phyloP scores from a whole-genome alignment of 2,329 filamentous ascomycete genomes.

The Aspergillus sp. region DNA sequence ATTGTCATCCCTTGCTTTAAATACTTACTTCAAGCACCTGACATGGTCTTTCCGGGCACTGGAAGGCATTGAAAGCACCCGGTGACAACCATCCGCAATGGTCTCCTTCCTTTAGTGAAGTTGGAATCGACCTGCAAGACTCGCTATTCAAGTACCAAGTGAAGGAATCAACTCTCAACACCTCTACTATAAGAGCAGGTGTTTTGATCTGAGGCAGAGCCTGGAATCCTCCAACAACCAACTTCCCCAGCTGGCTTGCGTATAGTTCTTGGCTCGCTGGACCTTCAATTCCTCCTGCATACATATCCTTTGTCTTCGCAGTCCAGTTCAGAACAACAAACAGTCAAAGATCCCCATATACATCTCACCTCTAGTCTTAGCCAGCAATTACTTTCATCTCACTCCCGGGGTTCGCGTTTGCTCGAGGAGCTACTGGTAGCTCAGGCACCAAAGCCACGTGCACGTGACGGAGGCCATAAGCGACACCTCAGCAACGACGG shows the following conservation, averaged over 20 bases:
- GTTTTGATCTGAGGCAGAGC: not conserved
- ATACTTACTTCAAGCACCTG: too few species aligned
- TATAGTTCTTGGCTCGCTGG: not conserved
- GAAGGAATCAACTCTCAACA: too few species aligned
- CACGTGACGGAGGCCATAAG: constrained; percentile 42
- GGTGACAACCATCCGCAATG: too few species aligned
- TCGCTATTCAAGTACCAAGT: too few species aligned
- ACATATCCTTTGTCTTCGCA: not conserved
- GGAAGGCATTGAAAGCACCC: too few species aligned
- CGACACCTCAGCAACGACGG: constrained; percentile 48
- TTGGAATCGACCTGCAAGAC: too few species aligned
- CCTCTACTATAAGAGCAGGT: not conserved
- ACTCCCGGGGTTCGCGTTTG: not conserved
- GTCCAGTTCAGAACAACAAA: not conserved
- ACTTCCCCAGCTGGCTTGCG: too few species aligned
- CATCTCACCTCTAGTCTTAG: not conserved
- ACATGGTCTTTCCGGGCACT: too few species aligned
- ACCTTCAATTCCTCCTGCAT: not conserved
- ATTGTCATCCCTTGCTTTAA: too few species aligned
- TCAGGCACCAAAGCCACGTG: constrained; percentile 27
- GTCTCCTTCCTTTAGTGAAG: too few species aligned
- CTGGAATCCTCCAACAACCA: not conserved
- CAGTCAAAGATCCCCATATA: not conserved
- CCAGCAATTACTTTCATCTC: not conserved
- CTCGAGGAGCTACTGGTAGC: constrained; percentile 10